Conservation (phyloP, 2,329 filamentous ascomycete species). For the Fonsecaea pedrosoi region DNA sequence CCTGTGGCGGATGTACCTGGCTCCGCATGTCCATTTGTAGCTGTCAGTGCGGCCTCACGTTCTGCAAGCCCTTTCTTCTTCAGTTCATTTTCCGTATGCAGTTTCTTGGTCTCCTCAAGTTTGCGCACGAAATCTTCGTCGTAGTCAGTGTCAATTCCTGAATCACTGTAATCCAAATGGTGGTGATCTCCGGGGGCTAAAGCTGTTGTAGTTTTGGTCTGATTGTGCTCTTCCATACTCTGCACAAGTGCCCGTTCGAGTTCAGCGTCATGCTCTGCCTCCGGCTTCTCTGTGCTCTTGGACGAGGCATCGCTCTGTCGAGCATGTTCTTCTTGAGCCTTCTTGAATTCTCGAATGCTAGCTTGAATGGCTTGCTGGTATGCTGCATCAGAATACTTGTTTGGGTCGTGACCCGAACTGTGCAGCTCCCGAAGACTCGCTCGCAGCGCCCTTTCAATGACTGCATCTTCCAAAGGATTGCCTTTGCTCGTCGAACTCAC, state of each 20-base stretch:
- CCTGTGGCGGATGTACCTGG: conserved; percentile 38
- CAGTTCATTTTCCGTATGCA: conserved; percentile 33
- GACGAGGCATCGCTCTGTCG: conserved; percentile 26
- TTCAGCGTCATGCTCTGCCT: conserved; percentile 45
- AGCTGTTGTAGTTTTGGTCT: not conserved
- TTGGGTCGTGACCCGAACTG: conserved; percentile 40
- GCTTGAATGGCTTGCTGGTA: conserved; percentile 43
- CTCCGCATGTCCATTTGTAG: not conserved
- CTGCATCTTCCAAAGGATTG: conserved; percentile 70
- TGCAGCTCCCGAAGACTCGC: conserved; percentile 70
- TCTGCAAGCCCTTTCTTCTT: conserved; percentile 24
- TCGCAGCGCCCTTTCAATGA: conserved; percentile 75
- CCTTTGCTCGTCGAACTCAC: conserved; percentile 74
- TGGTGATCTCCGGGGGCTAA: not conserved
- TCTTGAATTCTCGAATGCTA: conserved; percentile 37
- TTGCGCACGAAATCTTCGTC: conserved; percentile 50
- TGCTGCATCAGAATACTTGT: conserved; percentile 42
- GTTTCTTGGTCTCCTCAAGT: conserved; percentile 43
- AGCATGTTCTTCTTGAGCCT: conserved; percentile 35
- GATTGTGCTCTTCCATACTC: conserved; percentile 50
- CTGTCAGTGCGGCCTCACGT: conserved; percentile 14
- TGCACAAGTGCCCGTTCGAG: conserved; percentile 55
- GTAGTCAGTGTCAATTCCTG: conserved; percentile 43
- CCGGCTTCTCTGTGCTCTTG: conserved; percentile 30
- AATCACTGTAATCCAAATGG: conserved; percentile 38